Evolutionary conservation across 1,139 yeast species (phyloP).

Genomic region (Sugiyamaella novakii): DNA sequence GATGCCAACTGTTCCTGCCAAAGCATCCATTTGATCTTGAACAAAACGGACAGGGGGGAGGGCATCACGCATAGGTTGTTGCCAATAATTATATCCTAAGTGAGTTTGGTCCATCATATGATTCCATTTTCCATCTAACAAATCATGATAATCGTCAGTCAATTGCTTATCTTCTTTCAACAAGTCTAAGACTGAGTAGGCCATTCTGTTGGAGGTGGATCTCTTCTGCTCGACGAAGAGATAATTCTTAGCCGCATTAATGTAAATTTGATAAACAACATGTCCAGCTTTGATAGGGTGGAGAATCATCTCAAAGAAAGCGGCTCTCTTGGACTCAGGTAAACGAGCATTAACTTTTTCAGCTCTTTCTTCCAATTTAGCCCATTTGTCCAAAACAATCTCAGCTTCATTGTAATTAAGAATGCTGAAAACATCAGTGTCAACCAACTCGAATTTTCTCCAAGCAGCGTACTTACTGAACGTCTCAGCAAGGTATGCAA

Average conservation of each 20-base stretch:
- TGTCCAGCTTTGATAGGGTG: conserved; percentile 29
- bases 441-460: conserved; percentile 29
- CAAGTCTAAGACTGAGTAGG: conserved; percentile 21
- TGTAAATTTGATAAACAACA: conserved; percentile 24
- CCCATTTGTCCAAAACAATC: conserved; percentile 23
- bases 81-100: conserved; percentile 29
- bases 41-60: conserved; percentile 26
- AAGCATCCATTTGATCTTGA: conserved; percentile 20
- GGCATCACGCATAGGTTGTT: conserved; percentile 28
- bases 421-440: conserved; percentile 23
- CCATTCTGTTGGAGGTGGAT: conserved; percentile 23
- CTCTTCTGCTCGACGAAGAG: conserved; percentile 28
- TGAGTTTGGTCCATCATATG: conserved; percentile 31
- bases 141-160: conserved; percentile 23
- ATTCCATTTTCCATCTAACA: conserved; percentile 30
- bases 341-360: conserved; percentile 19
- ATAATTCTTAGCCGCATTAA: conserved; percentile 26
- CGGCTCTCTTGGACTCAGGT: conserved; percentile 18
- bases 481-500: conserved; percentile 24
- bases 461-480: conserved; percentile 27
- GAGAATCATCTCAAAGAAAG: conserved; percentile 25
- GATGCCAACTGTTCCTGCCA: conserved; percentile 24
- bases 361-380: conserved; percentile 21
- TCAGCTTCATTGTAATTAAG: conserved; percentile 30
- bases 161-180: conserved; percentile 25